Percentiles rank a stretch among this genome's conserved stretches.
phyloP scores from a whole-genome alignment of 495 filamentous ascomycete species.

The Penicillium diatomitis region DNA sequence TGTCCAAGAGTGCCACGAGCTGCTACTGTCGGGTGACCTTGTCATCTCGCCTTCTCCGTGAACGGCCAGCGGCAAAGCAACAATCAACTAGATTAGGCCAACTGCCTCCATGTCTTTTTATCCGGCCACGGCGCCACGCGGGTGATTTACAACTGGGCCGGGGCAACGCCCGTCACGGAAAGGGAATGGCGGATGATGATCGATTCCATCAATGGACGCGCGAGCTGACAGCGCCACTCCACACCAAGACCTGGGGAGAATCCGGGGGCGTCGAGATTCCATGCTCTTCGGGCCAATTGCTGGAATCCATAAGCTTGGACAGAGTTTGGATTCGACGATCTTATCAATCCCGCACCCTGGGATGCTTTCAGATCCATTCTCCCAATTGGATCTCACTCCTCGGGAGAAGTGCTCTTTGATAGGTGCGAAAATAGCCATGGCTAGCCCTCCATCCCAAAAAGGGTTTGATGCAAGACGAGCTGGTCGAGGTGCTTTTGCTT shows the following conservation, averaged over 20 bases:
- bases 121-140: background rate
- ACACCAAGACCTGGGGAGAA: no score
- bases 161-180: background rate
- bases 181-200: slow-evolving; percentile 1
- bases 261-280: no score
- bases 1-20: no score
- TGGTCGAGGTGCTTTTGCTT: no score
- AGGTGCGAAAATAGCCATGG: slow-evolving; percentile 11
- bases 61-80: background rate
- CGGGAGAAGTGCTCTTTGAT: slow-evolving; percentile 1
- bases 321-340: background rate
- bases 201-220: no score
- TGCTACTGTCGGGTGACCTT: no score
- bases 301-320: no score
- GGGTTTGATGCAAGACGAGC: no score
- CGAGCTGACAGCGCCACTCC: no score
- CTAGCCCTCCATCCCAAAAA: background rate
- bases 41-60: no score
- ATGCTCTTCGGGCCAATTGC: no score
- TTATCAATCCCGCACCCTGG: background rate
- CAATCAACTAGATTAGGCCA: no score
- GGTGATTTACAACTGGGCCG: background rate
- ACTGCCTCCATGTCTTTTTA: background rate
- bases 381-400: background rate
- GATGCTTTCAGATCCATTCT: background rate